Evolutionary conservation across 345 rosid species (phyloP).

Genomic region (Erysimum cheiranthoides): DNA sequence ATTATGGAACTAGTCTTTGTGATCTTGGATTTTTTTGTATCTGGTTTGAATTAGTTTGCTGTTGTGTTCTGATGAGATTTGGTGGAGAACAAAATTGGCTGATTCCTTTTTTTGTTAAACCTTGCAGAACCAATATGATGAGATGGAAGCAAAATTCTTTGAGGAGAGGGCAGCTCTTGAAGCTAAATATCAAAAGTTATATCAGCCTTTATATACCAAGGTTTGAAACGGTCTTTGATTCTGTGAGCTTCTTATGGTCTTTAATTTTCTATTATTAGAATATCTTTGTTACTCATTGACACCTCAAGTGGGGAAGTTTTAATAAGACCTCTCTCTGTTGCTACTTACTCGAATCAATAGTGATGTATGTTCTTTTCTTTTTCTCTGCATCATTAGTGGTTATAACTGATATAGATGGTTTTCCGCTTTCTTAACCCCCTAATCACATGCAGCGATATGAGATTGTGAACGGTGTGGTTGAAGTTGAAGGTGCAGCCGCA

Average conservation of each 20-base stretch:
- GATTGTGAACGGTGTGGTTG: constrained; percentile 83
- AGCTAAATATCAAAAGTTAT: constrained; percentile 86
- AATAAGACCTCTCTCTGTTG: constrained; percentile 5
- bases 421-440: neutral
- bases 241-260: constrained; percentile 6
- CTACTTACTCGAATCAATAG: neutral
- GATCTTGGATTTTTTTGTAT: neutral
- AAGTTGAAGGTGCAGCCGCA: constrained; percentile 62
- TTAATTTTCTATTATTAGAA: neutral
- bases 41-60: neutral
- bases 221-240: constrained; percentile 43
- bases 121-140: constrained; percentile 80
- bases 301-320: neutral
- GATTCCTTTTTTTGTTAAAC: constrained; percentile 1
- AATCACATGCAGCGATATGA: constrained; percentile 69
- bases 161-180: constrained; percentile 93
- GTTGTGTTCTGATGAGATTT: neutral
- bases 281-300: neutral
- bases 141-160: constrained; percentile 79
- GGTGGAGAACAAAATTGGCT: neutral
- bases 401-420: constrained; percentile 7
- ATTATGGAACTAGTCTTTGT: neutral
- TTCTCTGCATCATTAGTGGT: neutral
- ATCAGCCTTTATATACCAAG: constrained; percentile 83
- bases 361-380: neutral